Base-by-base conservation (phyloP, 805 yeast species). In the Blastobotrys muscicola region DNA sequence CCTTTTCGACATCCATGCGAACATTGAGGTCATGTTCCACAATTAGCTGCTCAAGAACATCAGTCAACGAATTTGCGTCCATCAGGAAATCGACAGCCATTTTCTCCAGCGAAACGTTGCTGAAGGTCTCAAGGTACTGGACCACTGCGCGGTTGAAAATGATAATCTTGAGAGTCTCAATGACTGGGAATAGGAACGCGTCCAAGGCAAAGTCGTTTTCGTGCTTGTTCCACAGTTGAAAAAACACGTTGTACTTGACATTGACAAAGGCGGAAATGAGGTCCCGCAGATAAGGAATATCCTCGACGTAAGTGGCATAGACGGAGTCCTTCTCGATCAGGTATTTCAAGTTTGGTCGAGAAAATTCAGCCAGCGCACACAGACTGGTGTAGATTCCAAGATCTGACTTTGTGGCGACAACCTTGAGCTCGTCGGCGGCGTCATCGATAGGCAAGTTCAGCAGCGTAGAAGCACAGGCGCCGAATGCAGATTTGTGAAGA, bases 311-410 rank as follows among this genome's bases (percentile, higher is more conserved):
- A 5, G 37, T 10, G 2, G 45, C 39, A 31, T 44, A 48, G 5
- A 39, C 41, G 1, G 45, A 38, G 31, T 50, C 53, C 36, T 49
- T 48, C 13, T 48, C 42, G 6, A 41, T 41, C 30, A 50, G 30
- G 33, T 30, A 48, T 35, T 44, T 36, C 14, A 50, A 38, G 29
- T 50, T 44, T 10, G 30, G 31, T 29, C 53, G n/a, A 10, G 30
- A 23, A 13, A 48, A 37, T 29, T 50, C 33, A 5, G 50, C 53
- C 38, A 50, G 37, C 7, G 48, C 53, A 23, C 45, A 38, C 20
- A 48, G 20, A 9, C 48, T 44, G 33, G 42, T 45, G 32, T 48
- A 48, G 8, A 42, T 36, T n/a, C 45, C 45, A 5, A 50, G 10
- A 23, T 44, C 48, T 13, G 14, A 13, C 8, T 11, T 11, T 3